A percentile compares a stretch with the other conserved stretches of the same genome.
phyloP scores from a whole-genome alignment of 345 rosid species.

The Salix dunnii region DNA sequence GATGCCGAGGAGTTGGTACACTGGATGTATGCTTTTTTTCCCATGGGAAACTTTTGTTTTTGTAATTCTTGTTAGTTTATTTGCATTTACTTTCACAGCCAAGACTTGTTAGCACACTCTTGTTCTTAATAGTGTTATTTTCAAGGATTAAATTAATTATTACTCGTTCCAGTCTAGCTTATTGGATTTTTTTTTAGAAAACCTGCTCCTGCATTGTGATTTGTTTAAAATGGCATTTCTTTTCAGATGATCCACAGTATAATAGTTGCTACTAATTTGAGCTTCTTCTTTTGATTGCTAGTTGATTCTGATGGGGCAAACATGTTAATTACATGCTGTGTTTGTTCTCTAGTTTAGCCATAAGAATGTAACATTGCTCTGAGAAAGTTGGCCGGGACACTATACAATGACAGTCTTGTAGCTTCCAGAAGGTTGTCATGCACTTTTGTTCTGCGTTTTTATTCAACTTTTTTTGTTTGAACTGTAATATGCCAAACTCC shows the following conservation, averaged over 20 bases:
- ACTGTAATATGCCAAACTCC: neutral
- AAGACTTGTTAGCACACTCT: neutral
- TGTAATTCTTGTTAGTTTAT: neutral
- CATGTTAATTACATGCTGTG: neutral
- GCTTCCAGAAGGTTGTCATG: too few relatives aligned
- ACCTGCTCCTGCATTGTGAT: neutral
- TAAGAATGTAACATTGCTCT: neutral
- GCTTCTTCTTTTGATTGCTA: neutral
- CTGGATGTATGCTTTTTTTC: slow-evolving; percentile 13
- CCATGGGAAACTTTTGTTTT: neutral
- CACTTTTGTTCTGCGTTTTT: too few relatives aligned
- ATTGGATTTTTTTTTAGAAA: neutral
- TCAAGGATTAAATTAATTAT: neutral
- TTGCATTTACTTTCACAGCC: slow-evolving; percentile 7
- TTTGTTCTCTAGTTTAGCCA: neutral
- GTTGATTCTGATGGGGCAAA: neutral
- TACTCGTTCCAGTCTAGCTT: neutral
- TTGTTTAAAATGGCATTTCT: neutral
- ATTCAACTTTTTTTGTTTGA: neutral
- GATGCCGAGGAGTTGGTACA: slow-evolving; percentile 10
- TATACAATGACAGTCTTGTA: too few relatives aligned
- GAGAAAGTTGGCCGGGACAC: neutral
- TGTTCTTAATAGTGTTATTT: slow-evolving; percentile 7
- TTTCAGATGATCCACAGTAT: neutral
- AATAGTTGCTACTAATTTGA: neutral